Percentiles rank a stretch among this genome's conserved stretches.
Conservation (phyloP, 495 filamentous ascomycete genomes). For the Xylaria castorea region DNA sequence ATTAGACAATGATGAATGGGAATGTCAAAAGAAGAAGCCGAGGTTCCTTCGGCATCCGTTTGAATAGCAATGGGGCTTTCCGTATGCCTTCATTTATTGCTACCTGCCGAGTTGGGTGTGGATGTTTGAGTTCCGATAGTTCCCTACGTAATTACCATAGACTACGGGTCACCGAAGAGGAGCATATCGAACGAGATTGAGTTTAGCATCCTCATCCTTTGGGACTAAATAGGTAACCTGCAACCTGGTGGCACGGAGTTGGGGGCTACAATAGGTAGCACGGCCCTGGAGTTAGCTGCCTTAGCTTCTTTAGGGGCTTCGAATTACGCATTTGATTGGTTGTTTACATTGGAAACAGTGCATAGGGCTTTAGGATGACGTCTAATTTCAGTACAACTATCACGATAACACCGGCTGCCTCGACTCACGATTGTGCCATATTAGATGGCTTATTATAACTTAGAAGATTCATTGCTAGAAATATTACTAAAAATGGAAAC, state of each 20-base stretch:
- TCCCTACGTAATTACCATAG: not conserved
- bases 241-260: not conserved
- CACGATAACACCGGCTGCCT: not conserved
- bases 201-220: not conserved
- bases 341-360: not conserved
- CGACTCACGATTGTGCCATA: not conserved
- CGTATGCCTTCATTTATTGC: not conserved
- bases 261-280: not conserved
- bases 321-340: not conserved
- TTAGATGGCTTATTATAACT: not conserved
- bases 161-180: not conserved
- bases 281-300: not conserved
- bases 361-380: not conserved
- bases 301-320: not conserved
- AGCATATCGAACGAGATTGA: not conserved
- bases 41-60: not conserved
- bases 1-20: not conserved
- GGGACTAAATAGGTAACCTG: not conserved
- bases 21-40: not conserved
- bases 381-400: not conserved
- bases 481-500: not conserved
- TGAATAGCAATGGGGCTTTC: not conserved
- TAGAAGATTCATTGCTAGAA: not conserved
- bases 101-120: constrained; percentile 6
- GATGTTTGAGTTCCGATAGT: not conserved